Base-by-base conservation (phyloP, 352 stramenopile genomes). In the Hyaloperonospora brassicae region DNA sequence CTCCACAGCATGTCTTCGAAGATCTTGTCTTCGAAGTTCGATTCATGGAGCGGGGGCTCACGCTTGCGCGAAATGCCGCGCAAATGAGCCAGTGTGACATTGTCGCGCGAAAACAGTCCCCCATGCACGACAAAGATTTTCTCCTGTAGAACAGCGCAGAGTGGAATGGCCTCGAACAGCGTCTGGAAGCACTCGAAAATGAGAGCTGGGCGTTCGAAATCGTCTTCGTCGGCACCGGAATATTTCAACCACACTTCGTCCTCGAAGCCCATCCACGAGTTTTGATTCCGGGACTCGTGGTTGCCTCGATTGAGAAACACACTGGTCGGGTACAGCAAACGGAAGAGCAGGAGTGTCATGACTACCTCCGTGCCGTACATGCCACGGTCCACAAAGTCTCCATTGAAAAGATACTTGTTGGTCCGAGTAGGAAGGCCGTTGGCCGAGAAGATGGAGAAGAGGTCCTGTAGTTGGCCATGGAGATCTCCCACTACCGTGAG, bases 321-420 rank as follows among this genome's bases (percentile, higher is more conserved):
- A 50, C 68, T 76, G 5, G 87, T 70, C 1, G 91, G 90, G 57
- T 93, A 92, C 41, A 93, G 40, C 10, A 90, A 50, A 56, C 76
- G 84, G 67, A 95, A 93, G 27, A 73, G 59, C 24, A 88, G 48
- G 24, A 91, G 61, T 13, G 75, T 89, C 67, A 90, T 89, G 44
- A 87, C 60, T 13, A 90, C 74, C 56, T 98, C 93, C 0, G 81
- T 80, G 55, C 91, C 90, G 53, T 96, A 87, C 36, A 76, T 62
- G 0, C 95, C 95, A 21, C 95, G 79, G 59, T 98, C 95, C 35
- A 98, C 95, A 66, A 98, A 98, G 60, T 98, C 94, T 0, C 94
- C 94, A 65, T 98, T 98, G 72, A 98, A 98, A 1, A 98, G 64
- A 64, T 97, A 97, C 60, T 89, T 89, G 69, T 97, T 98, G n/a